Base-by-base conservation (phyloP, 371 early-diverging fungal species). In the Mucor racemosus region DNA sequence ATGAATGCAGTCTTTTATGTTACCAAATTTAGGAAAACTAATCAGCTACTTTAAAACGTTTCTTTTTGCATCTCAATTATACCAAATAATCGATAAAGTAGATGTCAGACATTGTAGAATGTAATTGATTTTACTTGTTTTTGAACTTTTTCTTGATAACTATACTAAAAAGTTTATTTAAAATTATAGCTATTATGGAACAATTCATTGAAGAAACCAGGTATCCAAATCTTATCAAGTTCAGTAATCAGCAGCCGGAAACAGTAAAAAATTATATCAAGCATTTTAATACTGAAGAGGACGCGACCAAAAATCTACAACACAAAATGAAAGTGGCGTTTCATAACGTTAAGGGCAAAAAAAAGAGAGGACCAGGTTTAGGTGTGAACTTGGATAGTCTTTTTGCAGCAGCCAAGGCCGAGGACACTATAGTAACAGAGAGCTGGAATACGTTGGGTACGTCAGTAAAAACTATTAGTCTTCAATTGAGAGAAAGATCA, bases 281-380 rank as follows among this genome's bases (percentile, higher is more conserved):
- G 15, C 7, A 63, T 60, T 68, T 68, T 19, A 34, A 68, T 50
- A 68, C 10, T 26, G 63, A 9, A 15, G 68, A 36, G 39, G 50
- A 26, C 1, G 63, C 68, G 46, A 68, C 63, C n/a, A 60, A 63
- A 33, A 68, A 63, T 61, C 17, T 65, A 61, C 65, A 69, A 61
- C 5, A 11, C 36, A 69, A 69, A 26, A 65, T 69, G 58, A 65
- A 53, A 65, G 0, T 60, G 8, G 62, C 60, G 31, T 65, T 64
- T 55, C 1, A 4, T 35, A 69, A 57, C 14, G 62, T 56, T 7
- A 17, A 21, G 0, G 62, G 62, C 15, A 58, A 62, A 26, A 65
- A 65, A 17, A 70, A 65, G 40, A 58, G 66, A 58, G 62, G 62
- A 54, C 48, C 48, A 46, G 19, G 48, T 5, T 3, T 46, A 17